These are phyloP conservation scores for Heterobasidion occidentale DNA, from an alignment of 1,284 basidiomycete genomes.

Conservation along the genomic window DNA sequence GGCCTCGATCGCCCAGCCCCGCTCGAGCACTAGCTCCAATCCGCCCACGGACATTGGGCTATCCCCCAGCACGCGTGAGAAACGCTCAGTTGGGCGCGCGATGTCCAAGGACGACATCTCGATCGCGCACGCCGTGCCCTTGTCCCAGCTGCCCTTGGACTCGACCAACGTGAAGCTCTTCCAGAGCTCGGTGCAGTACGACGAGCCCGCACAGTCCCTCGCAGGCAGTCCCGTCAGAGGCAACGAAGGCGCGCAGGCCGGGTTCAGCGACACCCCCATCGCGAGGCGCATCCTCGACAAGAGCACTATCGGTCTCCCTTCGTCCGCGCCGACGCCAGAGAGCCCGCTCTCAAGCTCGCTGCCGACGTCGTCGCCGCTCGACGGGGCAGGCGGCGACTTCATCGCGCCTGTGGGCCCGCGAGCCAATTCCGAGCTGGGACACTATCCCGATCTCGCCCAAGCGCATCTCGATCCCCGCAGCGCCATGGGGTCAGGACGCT, in stretches of 20 bases:
- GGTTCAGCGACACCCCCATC: slow-evolving; percentile 28
- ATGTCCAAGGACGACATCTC: slow-evolving; percentile 61
- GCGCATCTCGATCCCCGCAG: slow-evolving; percentile 22
- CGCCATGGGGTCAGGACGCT: slow-evolving; percentile 5
- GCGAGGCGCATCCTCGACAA: slow-evolving; percentile 33
- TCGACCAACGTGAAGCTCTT: slow-evolving; percentile 55
- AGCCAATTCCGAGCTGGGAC: slow-evolving; percentile 71
- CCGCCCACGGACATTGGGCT: slow-evolving; percentile 23
- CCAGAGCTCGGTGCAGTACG: slow-evolving; percentile 27
- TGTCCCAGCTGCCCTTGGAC: slow-evolving; percentile 51
- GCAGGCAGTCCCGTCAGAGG: slow-evolving; percentile 44
- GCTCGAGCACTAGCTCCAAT: slow-evolving; percentile 52
- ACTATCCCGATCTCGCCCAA: slow-evolving; percentile 55
- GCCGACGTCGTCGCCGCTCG: slow-evolving; percentile 38
- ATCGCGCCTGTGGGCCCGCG: slow-evolving; percentile 34
- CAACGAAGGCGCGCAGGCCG: background rate
- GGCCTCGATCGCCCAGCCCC: slow-evolving; percentile 27
- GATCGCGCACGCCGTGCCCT: slow-evolving; percentile 48
- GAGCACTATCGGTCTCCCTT: slow-evolving; percentile 28
- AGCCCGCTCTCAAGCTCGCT: slow-evolving; percentile 51
- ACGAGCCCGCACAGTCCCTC: slow-evolving; percentile 16
- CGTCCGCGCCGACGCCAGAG: slow-evolving; percentile 26
- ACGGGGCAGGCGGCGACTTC: slow-evolving; percentile 28
- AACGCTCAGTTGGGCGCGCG: slow-evolving; percentile 19
- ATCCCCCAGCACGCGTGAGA: slow-evolving; percentile 28